Evolutionary conservation across 768 basidiomycete species (phyloP), one percentile per base, ranked within the genome.

Genomic region (Collybiopsis confluens): DNA sequence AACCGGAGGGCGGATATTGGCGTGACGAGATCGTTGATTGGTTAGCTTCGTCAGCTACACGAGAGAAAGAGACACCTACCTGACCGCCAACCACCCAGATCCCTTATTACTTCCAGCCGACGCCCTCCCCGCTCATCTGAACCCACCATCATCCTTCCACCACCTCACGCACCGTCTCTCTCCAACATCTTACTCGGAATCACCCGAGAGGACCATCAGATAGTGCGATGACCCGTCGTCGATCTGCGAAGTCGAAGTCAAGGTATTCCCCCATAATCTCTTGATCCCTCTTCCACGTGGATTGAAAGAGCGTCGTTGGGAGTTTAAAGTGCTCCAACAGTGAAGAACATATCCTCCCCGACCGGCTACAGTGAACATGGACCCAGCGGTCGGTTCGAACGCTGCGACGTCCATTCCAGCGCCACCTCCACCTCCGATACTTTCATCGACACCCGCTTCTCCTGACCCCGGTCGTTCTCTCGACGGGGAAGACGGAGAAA

Each of bases 231-330:
- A n/a, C n/a, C n/a, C n/a, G n/a, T n/a, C n/a, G n/a, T n/a, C n/a
- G n/a, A n/a, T n/a, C n/a, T n/a, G n/a, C n/a, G n/a, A n/a, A n/a
- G n/a, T n/a, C n/a, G n/a, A n/a, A n/a, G n/a, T n/a, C n/a, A n/a
- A n/a, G n/a, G n/a, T n/a, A n/a, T n/a, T n/a, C 92, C 93, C 98
- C 79, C 86, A 86, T n/a, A 98, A 58, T 0, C 88, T 82, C 60
- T 83, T 81, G 24, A 92, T 80, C 13, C 76, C 73, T 1, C 72
- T 72, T 4, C 73, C n/a, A n/a, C n/a, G n/a, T n/a, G n/a, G n/a
- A n/a, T n/a, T n/a, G n/a, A n/a, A n/a, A n/a, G n/a, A n/a, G n/a
- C 72, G 16, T 73, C 71, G 45, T 38, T 83, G 21, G 77, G 89
- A 73, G 81, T 88, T 77, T 94, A 96, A 59, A 99, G 70, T 46